Percentiles rank a stretch among this genome's conserved stretches.
These are phyloP conservation scores for Yarrowia deformans DNA, from an alignment of 805 yeast genomes.

Conservation along the genomic window DNA sequence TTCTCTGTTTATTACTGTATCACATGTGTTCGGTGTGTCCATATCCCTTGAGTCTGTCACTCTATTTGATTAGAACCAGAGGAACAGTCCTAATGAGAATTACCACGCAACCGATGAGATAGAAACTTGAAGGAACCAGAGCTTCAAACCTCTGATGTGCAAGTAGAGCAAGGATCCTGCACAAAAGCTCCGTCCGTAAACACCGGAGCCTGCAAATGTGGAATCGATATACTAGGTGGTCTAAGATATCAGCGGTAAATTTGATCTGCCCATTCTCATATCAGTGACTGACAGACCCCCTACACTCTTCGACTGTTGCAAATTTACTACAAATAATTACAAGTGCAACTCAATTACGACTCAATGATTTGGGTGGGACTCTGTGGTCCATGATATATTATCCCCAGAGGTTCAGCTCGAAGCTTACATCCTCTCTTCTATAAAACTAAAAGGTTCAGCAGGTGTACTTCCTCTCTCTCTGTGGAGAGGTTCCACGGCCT, in stretches of 20 bases:
- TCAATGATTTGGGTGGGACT: not conserved
- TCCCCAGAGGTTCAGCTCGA: constrained; percentile 1
- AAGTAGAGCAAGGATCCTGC: too few species aligned
- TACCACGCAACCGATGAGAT: not conserved
- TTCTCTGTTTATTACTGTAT: too few species aligned
- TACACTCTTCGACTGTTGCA: too few species aligned
- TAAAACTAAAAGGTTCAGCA: constrained; percentile 1
- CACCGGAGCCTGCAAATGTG: not conserved
- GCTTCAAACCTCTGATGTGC: too few species aligned
- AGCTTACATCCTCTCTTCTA: not conserved
- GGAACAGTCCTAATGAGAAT: too few species aligned
- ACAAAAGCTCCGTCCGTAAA: too few species aligned
- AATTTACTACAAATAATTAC: not conserved
- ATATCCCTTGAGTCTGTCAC: too few species aligned
- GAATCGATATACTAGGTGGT: constrained; percentile 2
- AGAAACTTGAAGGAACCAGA: too few species aligned
- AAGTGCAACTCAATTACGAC: not conserved
- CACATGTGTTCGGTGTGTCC: too few species aligned
- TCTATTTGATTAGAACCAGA: too few species aligned
- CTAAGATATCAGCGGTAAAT: constrained; percentile 2
- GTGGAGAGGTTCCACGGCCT: not conserved
- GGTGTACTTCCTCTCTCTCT: not conserved
- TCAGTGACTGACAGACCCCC: too few species aligned
- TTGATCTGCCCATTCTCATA: too few species aligned
- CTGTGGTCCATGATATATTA: not conserved